phyloP scores from a whole-genome alignment of 305 asterid genomes.

The Fraxinus velutina region DNA sequence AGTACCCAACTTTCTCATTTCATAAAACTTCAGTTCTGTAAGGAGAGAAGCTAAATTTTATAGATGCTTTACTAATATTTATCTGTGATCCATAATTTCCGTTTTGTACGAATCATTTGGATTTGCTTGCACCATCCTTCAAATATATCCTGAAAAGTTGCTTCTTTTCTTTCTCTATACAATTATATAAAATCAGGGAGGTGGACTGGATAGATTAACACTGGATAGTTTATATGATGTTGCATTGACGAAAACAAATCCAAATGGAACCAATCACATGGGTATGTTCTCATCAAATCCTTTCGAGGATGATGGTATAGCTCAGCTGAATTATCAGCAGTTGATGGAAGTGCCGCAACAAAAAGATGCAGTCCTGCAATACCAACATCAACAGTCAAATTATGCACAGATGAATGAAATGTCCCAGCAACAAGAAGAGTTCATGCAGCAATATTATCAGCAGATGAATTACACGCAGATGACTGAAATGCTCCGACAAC shows the following conservation, averaged over 20 bases:
- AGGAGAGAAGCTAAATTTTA: neutral
- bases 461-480: constrained; percentile 24
- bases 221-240: constrained; percentile 61
- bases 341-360: constrained; percentile 17
- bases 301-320: constrained; percentile 37
- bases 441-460: constrained; percentile 23
- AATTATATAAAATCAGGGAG: constrained; percentile 36
- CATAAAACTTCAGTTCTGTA: neutral
- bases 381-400: constrained; percentile 13
- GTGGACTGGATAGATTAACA: constrained; percentile 51
- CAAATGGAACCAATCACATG: constrained; percentile 29
- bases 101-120: neutral
- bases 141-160: neutral
- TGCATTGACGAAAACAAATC: constrained; percentile 32
- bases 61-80: neutral
- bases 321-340: neutral
- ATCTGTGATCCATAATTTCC: neutral
- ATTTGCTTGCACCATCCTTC: neutral
- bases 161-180: constrained; percentile 6
- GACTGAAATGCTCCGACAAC: constrained; percentile 27
- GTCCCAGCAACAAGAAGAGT: constrained; percentile 25
- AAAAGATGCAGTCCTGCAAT: constrained; percentile 23
- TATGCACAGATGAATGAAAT: constrained; percentile 17
- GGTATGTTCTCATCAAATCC: constrained; percentile 46
- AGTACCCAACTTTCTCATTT: neutral